phyloP scores from a whole-genome alignment of 495 filamentous ascomycete genomes.

The Daldinia caldariorum region DNA sequence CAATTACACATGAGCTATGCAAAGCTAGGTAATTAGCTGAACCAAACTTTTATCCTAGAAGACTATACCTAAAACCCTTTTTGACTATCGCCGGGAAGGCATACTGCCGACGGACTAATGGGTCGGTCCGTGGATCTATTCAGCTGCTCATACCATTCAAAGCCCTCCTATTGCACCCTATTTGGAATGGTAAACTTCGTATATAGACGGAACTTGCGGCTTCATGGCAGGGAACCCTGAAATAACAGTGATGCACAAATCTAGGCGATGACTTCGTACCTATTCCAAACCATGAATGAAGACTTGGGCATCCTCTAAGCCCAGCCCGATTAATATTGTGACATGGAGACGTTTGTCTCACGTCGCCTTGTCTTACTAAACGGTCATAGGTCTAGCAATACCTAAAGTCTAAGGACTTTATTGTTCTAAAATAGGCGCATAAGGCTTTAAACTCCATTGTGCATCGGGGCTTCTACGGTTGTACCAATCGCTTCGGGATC shows the following conservation, averaged over 20 bases:
- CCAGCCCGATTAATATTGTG: background rate
- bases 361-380: background rate
- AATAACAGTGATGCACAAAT: background rate
- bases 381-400: background rate
- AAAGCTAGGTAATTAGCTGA: background rate
- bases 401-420: background rate
- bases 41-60: background rate
- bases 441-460: background rate
- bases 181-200: background rate
- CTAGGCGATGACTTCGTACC: background rate
- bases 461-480: background rate
- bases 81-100: background rate
- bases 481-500: background rate
- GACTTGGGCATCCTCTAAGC: background rate
- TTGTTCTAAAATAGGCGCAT: background rate
- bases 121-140: background rate
- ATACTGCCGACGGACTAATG: background rate
- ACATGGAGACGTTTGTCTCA: constrained; percentile 1
- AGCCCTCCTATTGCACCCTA: background rate
- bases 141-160: background rate
- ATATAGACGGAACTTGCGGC: background rate
- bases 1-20: background rate
- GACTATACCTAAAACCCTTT: background rate
- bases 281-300: background rate
- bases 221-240: constrained; percentile 1